Base-by-base conservation (phyloP, 352 stramenopile genomes). In the Globisporangium okanoganense region DNA sequence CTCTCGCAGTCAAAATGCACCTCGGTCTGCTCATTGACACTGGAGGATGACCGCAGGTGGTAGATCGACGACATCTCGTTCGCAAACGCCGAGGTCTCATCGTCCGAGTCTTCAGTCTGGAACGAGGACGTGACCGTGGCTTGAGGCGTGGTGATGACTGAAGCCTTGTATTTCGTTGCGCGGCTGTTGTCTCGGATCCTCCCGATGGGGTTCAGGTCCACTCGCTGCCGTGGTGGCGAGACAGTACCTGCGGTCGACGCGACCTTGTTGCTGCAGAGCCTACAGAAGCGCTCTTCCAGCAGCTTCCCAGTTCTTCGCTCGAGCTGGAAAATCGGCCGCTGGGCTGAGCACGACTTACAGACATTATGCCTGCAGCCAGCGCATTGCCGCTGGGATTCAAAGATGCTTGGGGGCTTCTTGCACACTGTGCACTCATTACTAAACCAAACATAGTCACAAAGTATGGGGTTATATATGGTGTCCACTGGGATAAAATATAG, bases 351-450 rank as follows among this genome's bases (percentile, higher is more conserved):
- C 41, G 55, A 45, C 31, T 61, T 61, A 29, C 55, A 61, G 7
- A 53, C 20, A 7, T 41, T 53, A 16, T 40, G 25, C 8, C 13
- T 58, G 52, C 52, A 58, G 14, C 52, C 52, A 8, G 24, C 52
- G 8, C 52, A 58, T 36, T 58, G 52, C 9, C 36, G 53, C 40
- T 50, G 38, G 9, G 53, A 51, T 7, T 59, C 53, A 24, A 36
- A 70, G 24, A 47, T 62, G 25, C 24, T 56, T 18, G 48, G 64
- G 12, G 33, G 54, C 58, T 41, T 56, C 25, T 36, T 67, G 43
- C n/a, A 62, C 36, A 51, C 63, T 36, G 10, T 29, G 5, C 20
- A 51, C 8, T 12, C 59, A 48, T 67, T 22, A 55, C 53, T 43
- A 56, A 24, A 25, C 81, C 36, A 18, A 41, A n/a, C 1, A 18